A percentile compares a stretch with the other conserved stretches of the same genome.
These are phyloP conservation scores for Larix kaempferi DNA, from an alignment of 75 land plant genomes.

Conservation along the genomic window DNA sequence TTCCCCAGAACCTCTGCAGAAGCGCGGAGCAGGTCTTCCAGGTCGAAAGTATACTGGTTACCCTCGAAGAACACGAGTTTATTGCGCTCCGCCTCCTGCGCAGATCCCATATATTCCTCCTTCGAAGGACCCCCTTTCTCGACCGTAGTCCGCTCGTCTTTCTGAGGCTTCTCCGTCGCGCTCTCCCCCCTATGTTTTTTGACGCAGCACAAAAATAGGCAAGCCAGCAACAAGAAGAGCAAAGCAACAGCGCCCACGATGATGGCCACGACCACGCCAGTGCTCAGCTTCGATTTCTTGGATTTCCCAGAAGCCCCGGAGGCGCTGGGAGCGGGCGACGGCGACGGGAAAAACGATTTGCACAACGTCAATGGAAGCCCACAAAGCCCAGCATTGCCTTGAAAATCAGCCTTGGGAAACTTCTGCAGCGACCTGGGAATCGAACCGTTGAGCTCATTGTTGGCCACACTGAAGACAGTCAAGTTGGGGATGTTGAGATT, in stretches of 20 bases:
- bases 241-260: slow-evolving; percentile 24
- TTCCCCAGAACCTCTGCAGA: slow-evolving; percentile 90
- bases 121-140: slow-evolving; percentile 31
- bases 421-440: slow-evolving; percentile 50
- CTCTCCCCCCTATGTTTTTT: slow-evolving; percentile 16
- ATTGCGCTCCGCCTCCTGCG: slow-evolving; percentile 65
- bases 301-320: slow-evolving; percentile 3
- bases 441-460: slow-evolving; percentile 74
- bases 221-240: slow-evolving; percentile 7
- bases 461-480: slow-evolving; percentile 55
- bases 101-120: slow-evolving; percentile 40
- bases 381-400: slow-evolving; percentile 51
- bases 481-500: slow-evolving; percentile 45
- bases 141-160: slow-evolving; percentile 17
- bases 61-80: slow-evolving; percentile 79
- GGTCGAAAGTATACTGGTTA: slow-evolving; percentile 43
- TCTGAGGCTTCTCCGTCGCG: slow-evolving; percentile 7
- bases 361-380: slow-evolving; percentile 39
- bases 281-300: slow-evolving; percentile 17
- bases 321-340: slow-evolving; percentile 20
- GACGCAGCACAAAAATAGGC: background rate
- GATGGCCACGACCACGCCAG: slow-evolving; percentile 29
- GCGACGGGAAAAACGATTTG: slow-evolving; percentile 17
- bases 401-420: slow-evolving; percentile 50
- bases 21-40: slow-evolving; percentile 84